Conservation (phyloP, 257 asterid species). For the Plantago ovata region DNA sequence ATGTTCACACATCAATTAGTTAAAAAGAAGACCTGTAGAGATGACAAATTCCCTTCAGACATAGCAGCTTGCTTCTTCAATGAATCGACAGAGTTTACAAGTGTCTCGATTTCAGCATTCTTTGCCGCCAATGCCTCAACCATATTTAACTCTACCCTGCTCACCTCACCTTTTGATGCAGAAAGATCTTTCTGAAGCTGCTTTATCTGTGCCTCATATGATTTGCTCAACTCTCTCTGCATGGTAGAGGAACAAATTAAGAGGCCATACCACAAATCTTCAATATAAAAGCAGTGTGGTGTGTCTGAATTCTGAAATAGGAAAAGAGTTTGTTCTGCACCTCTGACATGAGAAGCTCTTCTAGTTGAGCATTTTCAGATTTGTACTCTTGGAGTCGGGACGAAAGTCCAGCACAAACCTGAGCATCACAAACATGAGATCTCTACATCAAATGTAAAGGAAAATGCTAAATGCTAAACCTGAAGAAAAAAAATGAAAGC, state of each 20-base stretch:
- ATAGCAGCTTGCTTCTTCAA: conserved; percentile 90
- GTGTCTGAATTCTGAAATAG: conserved; percentile 16
- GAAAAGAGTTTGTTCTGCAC: conserved; percentile 35
- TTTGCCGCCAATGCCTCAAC: conserved; percentile 87
- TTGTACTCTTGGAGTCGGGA: conserved; percentile 97
- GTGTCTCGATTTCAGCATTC: conserved; percentile 94
- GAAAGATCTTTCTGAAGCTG: conserved; percentile 81
- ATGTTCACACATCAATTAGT: conserved; percentile 16
- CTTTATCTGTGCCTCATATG: conserved; percentile 73
- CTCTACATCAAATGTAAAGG: conserved; percentile 9
- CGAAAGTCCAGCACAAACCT: conserved; percentile 99
- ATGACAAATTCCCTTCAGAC: conserved; percentile 85
- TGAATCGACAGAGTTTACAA: conserved; percentile 64
- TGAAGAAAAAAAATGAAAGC: no score
- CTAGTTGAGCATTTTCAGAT: conserved; percentile 97
- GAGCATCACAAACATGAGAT: conserved; percentile 24
- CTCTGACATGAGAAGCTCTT: conserved; percentile 94
- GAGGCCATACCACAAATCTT: conserved; percentile 17
- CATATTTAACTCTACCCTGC: conserved; percentile 77
- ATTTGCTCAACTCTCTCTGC: conserved; percentile 94
- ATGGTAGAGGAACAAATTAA: conserved; percentile 23
- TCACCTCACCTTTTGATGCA: conserved; percentile 74
- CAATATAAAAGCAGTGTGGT: neutral
- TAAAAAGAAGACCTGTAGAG: conserved; percentile 65
- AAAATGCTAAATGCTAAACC: conserved; percentile 1